These are phyloP conservation scores for Moesziomyces aphidis DNA, from an alignment of 1,284 basidiomycete genomes.

Conservation along the genomic window DNA sequence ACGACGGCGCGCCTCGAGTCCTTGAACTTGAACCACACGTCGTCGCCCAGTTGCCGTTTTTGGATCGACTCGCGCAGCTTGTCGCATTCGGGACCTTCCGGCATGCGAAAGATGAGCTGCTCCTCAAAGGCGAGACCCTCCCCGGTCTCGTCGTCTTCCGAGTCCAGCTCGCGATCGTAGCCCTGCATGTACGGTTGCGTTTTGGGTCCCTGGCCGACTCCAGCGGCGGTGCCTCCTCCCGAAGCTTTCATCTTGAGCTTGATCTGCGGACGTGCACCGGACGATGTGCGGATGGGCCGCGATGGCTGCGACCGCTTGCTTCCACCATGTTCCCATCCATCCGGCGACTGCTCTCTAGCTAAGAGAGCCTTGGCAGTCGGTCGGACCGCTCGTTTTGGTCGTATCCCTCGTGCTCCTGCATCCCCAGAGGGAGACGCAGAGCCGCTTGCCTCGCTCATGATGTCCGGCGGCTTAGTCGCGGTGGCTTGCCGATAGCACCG, in stretches of 20 bases:
- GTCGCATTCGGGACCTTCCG: slow-evolving; percentile 75
- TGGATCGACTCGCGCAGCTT: slow-evolving; percentile 74
- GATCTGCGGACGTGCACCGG: slow-evolving; percentile 48
- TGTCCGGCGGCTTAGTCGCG: not conserved
- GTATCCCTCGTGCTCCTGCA: slow-evolving; percentile 9
- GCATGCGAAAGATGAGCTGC: slow-evolving; percentile 93
- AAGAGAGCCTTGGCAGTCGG: slow-evolving; percentile 46
- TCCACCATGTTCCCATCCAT: slow-evolving; percentile 48
- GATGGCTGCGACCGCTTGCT: slow-evolving; percentile 20
- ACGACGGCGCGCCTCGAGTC: slow-evolving; percentile 93
- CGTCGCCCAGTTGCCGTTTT: slow-evolving; percentile 79
- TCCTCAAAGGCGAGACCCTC: slow-evolving; percentile 87
- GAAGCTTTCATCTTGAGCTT: slow-evolving; percentile 52
- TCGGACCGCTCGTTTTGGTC: slow-evolving; percentile 41
- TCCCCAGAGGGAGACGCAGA: slow-evolving; percentile 29
- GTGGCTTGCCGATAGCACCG: too few relatives aligned
- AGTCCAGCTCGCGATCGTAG: slow-evolving; percentile 89
- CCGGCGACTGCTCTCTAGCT: slow-evolving; percentile 47
- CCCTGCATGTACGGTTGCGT: slow-evolving; percentile 67
- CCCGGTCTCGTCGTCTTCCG: slow-evolving; percentile 82
- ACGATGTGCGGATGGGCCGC: slow-evolving; percentile 39
- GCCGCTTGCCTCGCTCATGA: slow-evolving; percentile 34
- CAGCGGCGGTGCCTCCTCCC: slow-evolving; percentile 42
- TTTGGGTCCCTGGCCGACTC: slow-evolving; percentile 56
- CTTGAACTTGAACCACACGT: slow-evolving; percentile 98